Base-by-base conservation (phyloP, 495 filamentous ascomycete genomes). In the Aspergillus bertholletiae region DNA sequence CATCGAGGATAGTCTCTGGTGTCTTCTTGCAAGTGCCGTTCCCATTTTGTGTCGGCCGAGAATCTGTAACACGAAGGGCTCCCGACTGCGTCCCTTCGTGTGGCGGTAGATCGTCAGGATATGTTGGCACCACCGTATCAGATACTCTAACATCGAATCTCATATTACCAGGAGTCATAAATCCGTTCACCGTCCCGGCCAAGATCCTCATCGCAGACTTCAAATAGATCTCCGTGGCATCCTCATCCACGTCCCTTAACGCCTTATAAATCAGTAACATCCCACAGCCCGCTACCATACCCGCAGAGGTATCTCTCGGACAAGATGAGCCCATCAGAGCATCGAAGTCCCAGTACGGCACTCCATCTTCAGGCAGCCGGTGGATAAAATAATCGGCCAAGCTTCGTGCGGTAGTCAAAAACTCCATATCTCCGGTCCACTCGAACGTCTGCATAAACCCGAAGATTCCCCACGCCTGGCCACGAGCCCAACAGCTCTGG, bases 401-500 rank as follows among this genome's bases (percentile, higher is more conserved):
- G 7, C 58, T 55, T 7, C 56, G 46, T 0, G 74, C 68, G 0
- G 71, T 69, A 6, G 58, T 18, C 13, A 78, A 59, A 56, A 78
- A 78, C 1, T 32, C 47, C 2, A 9, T 26, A 11, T 73, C 64
- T 12, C 64, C 53, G 0, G 74, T 79, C 74, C 74, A 78, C 24
- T 32, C 51, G 37, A 73, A 77, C 0, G 71, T 71, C 55, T 74
- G 71, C 32, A 68, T 62, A 57, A 72, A 78, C 1, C 76, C 76
- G 17, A 76, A 56, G 30, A 78, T 73, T 21, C 63, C 73, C 76
- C 76, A 79, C 0, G 69, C 69, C 54, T 79, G 74, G 7, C 76
- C 74, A n/a, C 75, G 60, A 0, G 72, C 57, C 76, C 76, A 79
- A 23, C 64, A 69, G 7, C 70, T 75, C 13, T 55, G 53, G 41